Evolutionary conservation across 805 yeast species (phyloP).

Genomic region (Yarrowia osloensis): DNA sequence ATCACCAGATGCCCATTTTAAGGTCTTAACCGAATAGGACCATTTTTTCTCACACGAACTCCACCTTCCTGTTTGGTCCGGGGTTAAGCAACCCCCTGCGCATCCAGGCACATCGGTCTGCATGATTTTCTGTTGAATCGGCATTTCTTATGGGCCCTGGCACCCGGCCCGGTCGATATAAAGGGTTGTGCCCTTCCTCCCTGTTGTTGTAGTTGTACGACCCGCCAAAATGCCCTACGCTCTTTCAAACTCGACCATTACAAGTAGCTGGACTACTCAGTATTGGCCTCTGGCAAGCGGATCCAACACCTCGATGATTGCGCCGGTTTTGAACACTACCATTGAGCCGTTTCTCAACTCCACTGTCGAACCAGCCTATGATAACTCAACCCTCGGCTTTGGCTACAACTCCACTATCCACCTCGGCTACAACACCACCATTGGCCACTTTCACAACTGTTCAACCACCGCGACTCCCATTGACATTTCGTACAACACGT

Average conservation of each 20-base stretch:
- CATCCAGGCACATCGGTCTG: conserved; percentile 2
- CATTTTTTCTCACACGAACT: neutral
- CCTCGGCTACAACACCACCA: neutral
- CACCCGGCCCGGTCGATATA: neutral
- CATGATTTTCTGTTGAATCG: neutral
- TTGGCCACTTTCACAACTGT: neutral
- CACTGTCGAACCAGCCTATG: too few relatives aligned
- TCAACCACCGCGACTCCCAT: neutral
- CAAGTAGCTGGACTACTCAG: conserved; percentile 9
- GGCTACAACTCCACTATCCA: neutral
- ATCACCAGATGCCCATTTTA: neutral
- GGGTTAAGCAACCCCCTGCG: conserved; percentile 1
- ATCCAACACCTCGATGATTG: neutral
- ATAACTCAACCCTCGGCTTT: neutral
- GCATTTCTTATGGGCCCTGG: neutral
- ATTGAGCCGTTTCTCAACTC: neutral
- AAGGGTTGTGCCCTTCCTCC: neutral
- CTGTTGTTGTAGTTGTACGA: neutral
- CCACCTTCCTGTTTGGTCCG: neutral
- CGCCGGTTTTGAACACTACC: neutral
- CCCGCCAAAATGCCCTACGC: neutral
- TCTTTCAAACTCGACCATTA: neutral
- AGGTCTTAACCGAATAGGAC: conserved; percentile 16
- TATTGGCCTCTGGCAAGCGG: neutral
- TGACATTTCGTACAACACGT: neutral